Percentiles rank a stretch among this genome's conserved stretches.
Evolutionary conservation across 1,284 basidiomycete species (phyloP).

Genomic region (Lentinula novae-zelandiae): DNA sequence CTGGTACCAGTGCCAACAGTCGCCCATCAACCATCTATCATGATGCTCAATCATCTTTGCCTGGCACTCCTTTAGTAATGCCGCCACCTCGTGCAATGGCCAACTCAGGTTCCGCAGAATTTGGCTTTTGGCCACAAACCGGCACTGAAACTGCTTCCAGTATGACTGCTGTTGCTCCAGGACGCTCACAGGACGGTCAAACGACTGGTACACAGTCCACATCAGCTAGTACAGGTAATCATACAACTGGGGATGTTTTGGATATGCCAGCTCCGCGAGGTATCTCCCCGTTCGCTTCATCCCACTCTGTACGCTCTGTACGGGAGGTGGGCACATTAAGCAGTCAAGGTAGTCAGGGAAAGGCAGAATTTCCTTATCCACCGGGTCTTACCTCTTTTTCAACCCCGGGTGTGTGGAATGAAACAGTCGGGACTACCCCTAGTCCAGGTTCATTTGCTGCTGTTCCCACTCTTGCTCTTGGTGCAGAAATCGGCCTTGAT

Average conservation of each 20-base stretch:
- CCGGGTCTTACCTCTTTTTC: slow-evolving; percentile 40
- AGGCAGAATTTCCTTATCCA: slow-evolving; percentile 33
- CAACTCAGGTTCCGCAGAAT: slow-evolving; percentile 24
- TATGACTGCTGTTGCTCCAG: slow-evolving; percentile 8
- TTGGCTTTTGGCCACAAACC: slow-evolving; percentile 16
- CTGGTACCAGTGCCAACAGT: slow-evolving; percentile 50
- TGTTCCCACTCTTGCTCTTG: slow-evolving; percentile 18
- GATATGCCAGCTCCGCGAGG: slow-evolving; percentile 59
- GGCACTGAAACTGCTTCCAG: slow-evolving; percentile 4
- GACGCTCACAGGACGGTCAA: slow-evolving; percentile 18
- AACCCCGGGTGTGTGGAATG: slow-evolving; percentile 19
- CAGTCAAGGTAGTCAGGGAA: slow-evolving; percentile 19
- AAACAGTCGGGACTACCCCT: slow-evolving; percentile 31
- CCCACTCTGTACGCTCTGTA: slow-evolving; percentile 26
- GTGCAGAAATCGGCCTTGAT: slow-evolving; percentile 43
- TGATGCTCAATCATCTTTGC: slow-evolving; percentile 49
- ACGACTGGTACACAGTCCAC: slow-evolving; percentile 19
- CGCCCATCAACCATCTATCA: slow-evolving; percentile 51
- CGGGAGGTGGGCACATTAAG: slow-evolving; percentile 25
- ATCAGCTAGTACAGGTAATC: slow-evolving; percentile 24
- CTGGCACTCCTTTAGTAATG: slow-evolving; percentile 42
- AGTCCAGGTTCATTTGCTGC: slow-evolving; percentile 27
- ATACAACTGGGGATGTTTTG: slow-evolving; percentile 40
- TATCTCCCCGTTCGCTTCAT: slow-evolving; percentile 43
- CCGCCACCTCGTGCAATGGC: slow-evolving; percentile 41